Conservation (phyloP, 1,284 basidiomycete species). For the Veloboletus limbatus region DNA sequence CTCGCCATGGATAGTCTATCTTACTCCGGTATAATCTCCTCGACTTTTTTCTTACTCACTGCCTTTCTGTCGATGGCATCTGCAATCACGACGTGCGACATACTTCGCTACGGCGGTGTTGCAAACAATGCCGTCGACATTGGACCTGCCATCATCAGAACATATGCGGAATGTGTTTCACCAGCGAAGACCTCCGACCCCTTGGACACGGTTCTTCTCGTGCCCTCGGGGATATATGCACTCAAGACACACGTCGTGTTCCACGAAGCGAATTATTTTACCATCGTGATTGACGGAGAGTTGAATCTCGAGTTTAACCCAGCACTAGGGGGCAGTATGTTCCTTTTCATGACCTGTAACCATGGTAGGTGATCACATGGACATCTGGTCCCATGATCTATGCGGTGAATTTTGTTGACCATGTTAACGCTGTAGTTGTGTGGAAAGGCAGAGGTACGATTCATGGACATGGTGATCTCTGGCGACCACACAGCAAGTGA, state of each 20-base stretch:
- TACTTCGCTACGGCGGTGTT: constrained; percentile 3
- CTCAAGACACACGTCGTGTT: constrained; percentile 1
- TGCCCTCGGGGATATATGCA: constrained; percentile 11
- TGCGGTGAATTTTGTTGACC: neutral
- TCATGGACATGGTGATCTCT: constrained; percentile 11
- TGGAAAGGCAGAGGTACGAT: constrained; percentile 12
- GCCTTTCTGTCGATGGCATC: neutral
- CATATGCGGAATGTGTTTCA: constrained; percentile 4
- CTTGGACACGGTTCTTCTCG: constrained; percentile 7
- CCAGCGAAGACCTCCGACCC: neutral
- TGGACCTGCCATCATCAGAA: constrained; percentile 9
- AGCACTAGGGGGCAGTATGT: neutral
- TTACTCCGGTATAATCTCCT: neutral
- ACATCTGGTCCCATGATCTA: neutral
- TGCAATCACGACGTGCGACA: constrained; percentile 10
- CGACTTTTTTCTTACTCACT: constrained; percentile 4
- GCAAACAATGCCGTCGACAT: constrained; percentile 9
- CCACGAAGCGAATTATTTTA: neutral
- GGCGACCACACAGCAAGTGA: constrained; percentile 3
- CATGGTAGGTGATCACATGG: constrained; percentile 1
- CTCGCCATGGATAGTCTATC: neutral
- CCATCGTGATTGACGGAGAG: constrained; percentile 7
- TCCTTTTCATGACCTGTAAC: constrained; percentile 6
- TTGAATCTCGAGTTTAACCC: constrained; percentile 6
- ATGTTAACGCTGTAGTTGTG: constrained; percentile 1